Base-by-base conservation (phyloP, 1,139 yeast species). In the Nakaseomyces nivariensis region DNA sequence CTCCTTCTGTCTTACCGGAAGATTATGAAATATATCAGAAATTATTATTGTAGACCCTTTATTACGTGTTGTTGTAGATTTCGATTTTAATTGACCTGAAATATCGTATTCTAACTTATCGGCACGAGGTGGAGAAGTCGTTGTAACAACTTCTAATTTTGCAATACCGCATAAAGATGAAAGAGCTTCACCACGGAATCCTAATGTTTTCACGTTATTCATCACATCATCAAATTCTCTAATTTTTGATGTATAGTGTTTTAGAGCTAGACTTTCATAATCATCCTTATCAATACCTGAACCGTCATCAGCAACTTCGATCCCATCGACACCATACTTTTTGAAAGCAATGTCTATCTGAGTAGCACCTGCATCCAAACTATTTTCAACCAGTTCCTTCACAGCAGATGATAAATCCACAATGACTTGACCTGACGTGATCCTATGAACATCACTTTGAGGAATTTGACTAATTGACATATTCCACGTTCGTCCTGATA, bases 361-460 rank as follows among this genome's bases (percentile, higher is more conserved):
- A 0, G 78, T 72, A 26, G 95, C 77, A 31, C 73, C 65, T 0
- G 97, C 95, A 67, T 90, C 97, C 8, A 92, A 71, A 43, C 95
- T 72, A 63, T 92, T 92, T 60, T 92, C 98, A 1, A 92, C 73
- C 9, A 90, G 69, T 64, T 92, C 98, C 62, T 92, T 92, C 34
- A 85, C 80, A 0, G 87, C 85, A 0, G 90, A 79, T 0, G 79
- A 72, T 37, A 92, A 68, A 59, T 87, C 96, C 6, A 82, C 78
- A 26, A 92, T 85, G 22, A 92, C 97, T 65, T 92, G 97, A 0
- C 97, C 97, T 0, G 97, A 87, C 0, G 97, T 88, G 51, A 92
- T 78, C 52, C 76, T 73, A 56, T 85, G 88, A 8, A 89, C 74
- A 57, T 71, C 74, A 26, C 11, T 11, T n/a, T 33, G 37, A 10